Conservation (phyloP, 2,329 filamentous ascomycete species). For the Graphilbum sp. region DNA sequence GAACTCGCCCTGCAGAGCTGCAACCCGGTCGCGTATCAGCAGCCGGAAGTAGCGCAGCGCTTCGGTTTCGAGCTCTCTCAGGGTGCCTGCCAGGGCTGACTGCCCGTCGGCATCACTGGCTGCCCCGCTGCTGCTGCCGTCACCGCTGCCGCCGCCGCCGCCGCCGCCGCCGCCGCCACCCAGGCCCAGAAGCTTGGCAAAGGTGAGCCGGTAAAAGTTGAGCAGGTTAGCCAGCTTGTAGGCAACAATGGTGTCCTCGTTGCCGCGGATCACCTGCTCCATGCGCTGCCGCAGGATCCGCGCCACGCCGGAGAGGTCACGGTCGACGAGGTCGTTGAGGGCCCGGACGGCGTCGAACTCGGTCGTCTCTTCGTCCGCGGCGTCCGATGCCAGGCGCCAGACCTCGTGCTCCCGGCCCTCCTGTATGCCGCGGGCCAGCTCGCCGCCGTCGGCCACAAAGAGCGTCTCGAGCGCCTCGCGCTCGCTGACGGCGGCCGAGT, state of each 20-base stretch:
- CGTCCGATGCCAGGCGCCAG: slow-evolving; percentile 54
- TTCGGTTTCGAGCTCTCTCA: slow-evolving; percentile 54
- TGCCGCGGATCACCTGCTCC: slow-evolving; percentile 81
- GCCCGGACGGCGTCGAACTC: slow-evolving; percentile 69
- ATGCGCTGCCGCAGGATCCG: slow-evolving; percentile 76
- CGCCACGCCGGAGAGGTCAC: slow-evolving; percentile 65
- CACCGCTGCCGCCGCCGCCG: background rate
- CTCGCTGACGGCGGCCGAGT: slow-evolving; percentile 87
- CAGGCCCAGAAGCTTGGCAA: slow-evolving; percentile 63
- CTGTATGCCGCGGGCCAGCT: slow-evolving; percentile 69
- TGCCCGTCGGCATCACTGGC: slow-evolving; percentile 13
- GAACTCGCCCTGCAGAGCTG: slow-evolving; percentile 56
- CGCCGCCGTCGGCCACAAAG: slow-evolving; percentile 80
- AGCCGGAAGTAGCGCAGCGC: slow-evolving; percentile 70
- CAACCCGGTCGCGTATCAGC: slow-evolving; percentile 65
- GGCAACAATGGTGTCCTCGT: slow-evolving; percentile 74
- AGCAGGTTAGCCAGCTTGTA: slow-evolving; percentile 86
- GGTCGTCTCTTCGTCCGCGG: slow-evolving; percentile 32
- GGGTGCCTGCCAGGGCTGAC: slow-evolving; percentile 52
- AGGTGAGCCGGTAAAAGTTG: slow-evolving; percentile 76
- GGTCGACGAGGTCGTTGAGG: slow-evolving; percentile 71
- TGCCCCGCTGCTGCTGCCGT: no score
- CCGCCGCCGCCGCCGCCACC: background rate
- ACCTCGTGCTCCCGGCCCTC: slow-evolving; percentile 68
- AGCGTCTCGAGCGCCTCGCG: slow-evolving; percentile 80